phyloP scores from a whole-genome alignment of 2,329 filamentous ascomycete genomes.

The Microdochium bolleyi region DNA sequence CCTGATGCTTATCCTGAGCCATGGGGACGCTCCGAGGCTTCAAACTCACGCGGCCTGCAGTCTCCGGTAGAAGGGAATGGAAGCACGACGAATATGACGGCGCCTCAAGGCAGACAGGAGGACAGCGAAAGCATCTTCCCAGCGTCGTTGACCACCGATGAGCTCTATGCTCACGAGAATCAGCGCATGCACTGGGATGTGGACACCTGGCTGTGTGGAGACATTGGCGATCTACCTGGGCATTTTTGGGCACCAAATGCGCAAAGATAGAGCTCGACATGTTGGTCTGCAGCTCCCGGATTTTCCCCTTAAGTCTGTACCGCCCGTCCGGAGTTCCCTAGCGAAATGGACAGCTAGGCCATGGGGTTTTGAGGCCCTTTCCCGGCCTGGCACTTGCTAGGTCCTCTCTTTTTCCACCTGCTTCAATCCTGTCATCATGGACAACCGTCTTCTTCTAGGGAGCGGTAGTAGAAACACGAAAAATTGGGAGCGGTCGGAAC shows the following conservation, averaged over 20 bases:
- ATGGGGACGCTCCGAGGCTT: not conserved
- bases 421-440: too few relatives aligned
- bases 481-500: too few relatives aligned
- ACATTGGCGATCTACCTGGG: not conserved
- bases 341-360: too few relatives aligned
- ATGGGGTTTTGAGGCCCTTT: too few relatives aligned
- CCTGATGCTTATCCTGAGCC: not conserved
- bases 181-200: not conserved
- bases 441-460: too few relatives aligned
- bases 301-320: too few relatives aligned
- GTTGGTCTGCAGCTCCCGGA: too few relatives aligned
- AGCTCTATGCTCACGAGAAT: not conserved
- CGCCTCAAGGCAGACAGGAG: not conserved
- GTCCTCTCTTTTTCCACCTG: too few relatives aligned
- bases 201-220: not conserved
- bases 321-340: too few relatives aligned
- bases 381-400: too few relatives aligned
- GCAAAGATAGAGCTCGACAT: not conserved
- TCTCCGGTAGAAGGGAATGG: not conserved
- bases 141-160: not conserved
- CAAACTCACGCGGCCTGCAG: not conserved
- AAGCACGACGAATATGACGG: not conserved
- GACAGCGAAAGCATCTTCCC: not conserved
- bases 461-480: too few relatives aligned
- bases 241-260: not conserved